A percentile compares a stretch with the other conserved stretches of the same genome.
Conservation (phyloP, 2,329 filamentous ascomycete genomes). For the Botrytis porri region DNA sequence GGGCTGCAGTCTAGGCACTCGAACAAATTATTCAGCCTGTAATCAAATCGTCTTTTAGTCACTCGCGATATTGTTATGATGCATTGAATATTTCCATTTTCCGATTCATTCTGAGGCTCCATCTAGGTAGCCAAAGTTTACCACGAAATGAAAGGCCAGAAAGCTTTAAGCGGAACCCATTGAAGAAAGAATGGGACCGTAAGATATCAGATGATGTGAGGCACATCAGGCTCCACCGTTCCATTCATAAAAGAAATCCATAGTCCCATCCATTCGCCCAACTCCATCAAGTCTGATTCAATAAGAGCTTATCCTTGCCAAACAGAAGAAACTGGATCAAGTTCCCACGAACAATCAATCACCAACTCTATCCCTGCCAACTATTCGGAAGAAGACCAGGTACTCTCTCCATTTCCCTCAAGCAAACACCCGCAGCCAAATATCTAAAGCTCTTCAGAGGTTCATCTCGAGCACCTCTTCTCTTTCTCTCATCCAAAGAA, state of each 20-base stretch:
- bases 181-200: background rate
- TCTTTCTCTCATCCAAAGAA: slow-evolving; percentile 39
- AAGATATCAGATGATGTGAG: background rate
- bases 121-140: background rate
- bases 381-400: slow-evolving; percentile 9
- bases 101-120: background rate
- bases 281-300: background rate
- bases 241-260: background rate
- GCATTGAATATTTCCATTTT: too few species aligned
- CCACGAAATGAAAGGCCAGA: background rate
- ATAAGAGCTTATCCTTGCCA: background rate
- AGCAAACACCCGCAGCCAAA: slow-evolving; percentile 48
- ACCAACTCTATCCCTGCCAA: slow-evolving; percentile 1
- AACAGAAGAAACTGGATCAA: background rate
- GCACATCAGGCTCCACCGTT: background rate
- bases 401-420: slow-evolving; percentile 46
- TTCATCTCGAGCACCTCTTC: slow-evolving; percentile 34
- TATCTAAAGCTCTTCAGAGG: slow-evolving; percentile 51
- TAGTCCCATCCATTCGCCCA: too few species aligned
- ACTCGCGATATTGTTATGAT: background rate
- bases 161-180: background rate
- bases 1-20: background rate
- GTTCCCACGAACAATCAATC: background rate
- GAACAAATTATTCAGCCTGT: background rate
- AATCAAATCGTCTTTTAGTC: background rate